These are phyloP conservation scores for Yamadazyma phyllophila DNA, from an alignment of 805 yeast genomes.

Conservation along the genomic window DNA sequence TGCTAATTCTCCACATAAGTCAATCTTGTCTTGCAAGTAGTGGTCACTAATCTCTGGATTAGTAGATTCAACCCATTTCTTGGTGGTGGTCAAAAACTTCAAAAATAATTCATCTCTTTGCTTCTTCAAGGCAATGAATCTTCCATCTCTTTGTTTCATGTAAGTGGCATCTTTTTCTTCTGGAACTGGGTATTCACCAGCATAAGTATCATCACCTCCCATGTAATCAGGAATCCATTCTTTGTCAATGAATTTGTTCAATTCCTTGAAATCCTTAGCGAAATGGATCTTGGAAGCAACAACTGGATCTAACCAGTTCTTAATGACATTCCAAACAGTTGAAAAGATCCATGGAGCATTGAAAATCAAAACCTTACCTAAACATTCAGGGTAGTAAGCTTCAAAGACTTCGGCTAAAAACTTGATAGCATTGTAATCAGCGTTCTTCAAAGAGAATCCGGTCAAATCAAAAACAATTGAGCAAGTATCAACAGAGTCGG, in stretches of 20 bases:
- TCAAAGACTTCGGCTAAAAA: conserved; percentile 87
- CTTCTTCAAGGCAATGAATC: conserved; percentile 38
- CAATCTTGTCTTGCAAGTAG: conserved; percentile 53
- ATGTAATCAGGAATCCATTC: conserved; percentile 63
- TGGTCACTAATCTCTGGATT: conserved; percentile 47
- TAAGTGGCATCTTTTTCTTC: conserved; percentile 52
- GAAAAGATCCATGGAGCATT: conserved; percentile 97
- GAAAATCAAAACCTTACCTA: conserved; percentile 81
- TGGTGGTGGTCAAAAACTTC: conserved; percentile 61
- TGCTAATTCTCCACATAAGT: conserved; percentile 51
- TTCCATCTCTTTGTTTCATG: conserved; percentile 21
- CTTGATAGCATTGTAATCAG: conserved; percentile 91
- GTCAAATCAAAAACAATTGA: conserved; percentile 83
- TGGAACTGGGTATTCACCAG: conserved; percentile 65
- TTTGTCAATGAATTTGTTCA: conserved; percentile 58
- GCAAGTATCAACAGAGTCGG: conserved; percentile 61
- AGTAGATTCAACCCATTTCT: conserved; percentile 72
- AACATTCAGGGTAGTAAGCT: conserved; percentile 93
- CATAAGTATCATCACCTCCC: conserved; percentile 69
- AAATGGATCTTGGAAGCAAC: conserved; percentile 89
- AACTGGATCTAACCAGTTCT: conserved; percentile 94
- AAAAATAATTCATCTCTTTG: conserved; percentile 57
- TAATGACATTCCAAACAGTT: conserved; percentile 90
- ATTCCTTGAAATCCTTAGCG: conserved; percentile 67
- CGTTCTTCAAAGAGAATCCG: conserved; percentile 84